Base-by-base conservation (phyloP, 208 protist genomes). In the Trypanosoma mega region DNA sequence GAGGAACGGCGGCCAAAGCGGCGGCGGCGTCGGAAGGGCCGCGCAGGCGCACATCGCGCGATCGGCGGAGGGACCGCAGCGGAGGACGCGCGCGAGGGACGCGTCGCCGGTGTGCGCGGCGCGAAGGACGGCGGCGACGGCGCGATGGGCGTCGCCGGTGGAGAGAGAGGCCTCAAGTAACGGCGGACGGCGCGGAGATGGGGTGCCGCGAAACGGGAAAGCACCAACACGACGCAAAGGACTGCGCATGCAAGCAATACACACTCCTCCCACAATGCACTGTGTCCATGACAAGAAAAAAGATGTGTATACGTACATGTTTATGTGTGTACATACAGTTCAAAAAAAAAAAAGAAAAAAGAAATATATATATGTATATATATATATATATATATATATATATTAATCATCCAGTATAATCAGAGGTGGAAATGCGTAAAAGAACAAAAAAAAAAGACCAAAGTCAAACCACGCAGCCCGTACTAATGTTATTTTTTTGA, bases 21-120 rank as follows among this genome's bases (percentile, higher is more conserved):
- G 29, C 12, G 62, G 37, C 8, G 54, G 52, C 31, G 73, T 46
- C 29, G 57, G 50, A 33, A 73, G 67, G 1, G 72, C 75, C 11
- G 69, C 75, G 47, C 79, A 86, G 6, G 79, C 75, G 30, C 65
- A 78, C 2, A 72, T 36, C 37, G 77, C 33, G 43, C 53, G 20
- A 16, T 71, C 65, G 18, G 70, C 45, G 20, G 72, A 60, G 2
- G 27, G 24, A 39, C 58, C 4, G 49, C 67, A 62, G 46, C 68
- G 37, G 9, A 62, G 43, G 52, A 73, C n/a, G 26, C 23, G 12
- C 41, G 14, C 6, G 26, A 9, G 39, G 12, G 8, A 33, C 3
- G 16, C 6, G 31, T 23, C 39, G 12, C 29, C 37, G 26, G 18
- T 18, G 2, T 53, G 53, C 20, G 54, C 54, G 24, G 44, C 30